phyloP scores from a whole-genome alignment of 2,329 filamentous ascomycete species.

The Neocucurbitaria cava region DNA sequence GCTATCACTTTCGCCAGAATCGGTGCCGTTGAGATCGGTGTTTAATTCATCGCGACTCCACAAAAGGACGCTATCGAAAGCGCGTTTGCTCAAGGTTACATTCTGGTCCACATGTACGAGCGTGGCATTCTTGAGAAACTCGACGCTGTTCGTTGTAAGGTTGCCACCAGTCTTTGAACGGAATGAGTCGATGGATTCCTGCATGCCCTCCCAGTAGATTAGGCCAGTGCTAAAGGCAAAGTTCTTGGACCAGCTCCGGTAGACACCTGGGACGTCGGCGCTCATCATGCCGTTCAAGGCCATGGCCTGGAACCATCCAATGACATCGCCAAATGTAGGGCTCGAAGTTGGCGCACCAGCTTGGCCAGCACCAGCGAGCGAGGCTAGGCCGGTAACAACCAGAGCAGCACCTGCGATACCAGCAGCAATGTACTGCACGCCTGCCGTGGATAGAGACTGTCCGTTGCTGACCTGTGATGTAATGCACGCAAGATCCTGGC shows the following conservation, averaged over 20 bases:
- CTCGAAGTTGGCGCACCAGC: constrained; percentile 67
- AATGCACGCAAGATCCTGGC: constrained; percentile 78
- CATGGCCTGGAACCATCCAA: constrained; percentile 91
- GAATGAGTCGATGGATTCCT: constrained; percentile 84
- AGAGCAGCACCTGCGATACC: constrained; percentile 87
- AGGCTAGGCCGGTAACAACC: constrained; percentile 73
- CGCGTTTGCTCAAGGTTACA: constrained; percentile 63
- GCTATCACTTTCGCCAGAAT: constrained; percentile 48
- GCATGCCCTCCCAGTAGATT: constrained; percentile 81
- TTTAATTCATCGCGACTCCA: constrained; percentile 59
- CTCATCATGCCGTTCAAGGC: constrained; percentile 97
- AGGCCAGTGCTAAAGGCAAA: constrained; percentile 91
- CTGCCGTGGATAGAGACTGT: constrained; percentile 77
- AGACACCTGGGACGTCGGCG: constrained; percentile 84
- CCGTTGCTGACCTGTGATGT: constrained; percentile 84
- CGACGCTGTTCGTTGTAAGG: constrained; percentile 78
- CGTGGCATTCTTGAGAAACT: constrained; percentile 76
- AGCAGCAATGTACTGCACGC: constrained; percentile 82
- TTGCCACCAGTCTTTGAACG: constrained; percentile 83
- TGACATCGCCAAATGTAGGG: constrained; percentile 83
- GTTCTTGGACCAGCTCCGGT: constrained; percentile 89
- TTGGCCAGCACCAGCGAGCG: constrained; percentile 64
- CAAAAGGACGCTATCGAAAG: constrained; percentile 53
- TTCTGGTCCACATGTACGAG: constrained; percentile 72
- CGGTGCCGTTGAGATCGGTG: constrained; percentile 45